These are phyloP conservation scores for Mortierella antarctica DNA, from an alignment of 192 early-diverging fungal genomes.

Conservation along the genomic window DNA sequence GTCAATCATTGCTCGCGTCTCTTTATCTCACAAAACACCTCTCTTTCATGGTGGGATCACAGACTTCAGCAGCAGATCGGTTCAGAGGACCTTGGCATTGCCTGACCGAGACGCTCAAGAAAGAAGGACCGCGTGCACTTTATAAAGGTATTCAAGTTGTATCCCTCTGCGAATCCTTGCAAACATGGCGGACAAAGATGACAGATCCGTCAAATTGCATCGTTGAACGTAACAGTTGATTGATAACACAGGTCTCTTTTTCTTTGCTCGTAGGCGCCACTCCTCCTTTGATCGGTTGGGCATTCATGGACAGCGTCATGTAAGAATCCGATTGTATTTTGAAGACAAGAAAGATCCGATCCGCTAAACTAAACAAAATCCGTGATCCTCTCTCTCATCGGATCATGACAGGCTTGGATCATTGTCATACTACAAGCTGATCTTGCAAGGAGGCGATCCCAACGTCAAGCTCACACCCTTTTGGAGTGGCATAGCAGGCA, in stretches of 20 bases:
- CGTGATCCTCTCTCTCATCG: neutral
- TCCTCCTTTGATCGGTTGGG: constrained; percentile 92
- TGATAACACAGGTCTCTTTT: neutral
- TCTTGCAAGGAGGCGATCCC: constrained; percentile 73
- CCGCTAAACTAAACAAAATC: neutral
- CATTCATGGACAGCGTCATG: constrained; percentile 85
- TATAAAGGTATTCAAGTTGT: constrained; percentile 73
- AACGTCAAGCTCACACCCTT: constrained; percentile 68
- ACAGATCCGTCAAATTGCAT: neutral
- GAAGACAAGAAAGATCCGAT: neutral
- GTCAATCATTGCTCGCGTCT: neutral
- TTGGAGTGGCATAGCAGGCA: constrained; percentile 77
- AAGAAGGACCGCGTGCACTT: constrained; percentile 80
- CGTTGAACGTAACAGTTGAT: neutral
- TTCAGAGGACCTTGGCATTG: constrained; percentile 82
- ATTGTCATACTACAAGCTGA: constrained; percentile 81
- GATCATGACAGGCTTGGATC: constrained; percentile 74
- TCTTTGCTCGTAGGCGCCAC: constrained; percentile 69
- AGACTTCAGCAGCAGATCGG: constrained; percentile 70
- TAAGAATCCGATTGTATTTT: constrained; percentile 29
- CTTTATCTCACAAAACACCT: no score
- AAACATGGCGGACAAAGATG: no score
- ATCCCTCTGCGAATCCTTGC: neutral
- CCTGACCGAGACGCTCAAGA: constrained; percentile 66
- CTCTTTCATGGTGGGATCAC: neutral